A percentile compares a stretch with the other conserved stretches of the same genome.
Evolutionary conservation across 2,329 filamentous ascomycete genomes (phyloP).

Genomic region (Chrysoporthe cubensis): DNA sequence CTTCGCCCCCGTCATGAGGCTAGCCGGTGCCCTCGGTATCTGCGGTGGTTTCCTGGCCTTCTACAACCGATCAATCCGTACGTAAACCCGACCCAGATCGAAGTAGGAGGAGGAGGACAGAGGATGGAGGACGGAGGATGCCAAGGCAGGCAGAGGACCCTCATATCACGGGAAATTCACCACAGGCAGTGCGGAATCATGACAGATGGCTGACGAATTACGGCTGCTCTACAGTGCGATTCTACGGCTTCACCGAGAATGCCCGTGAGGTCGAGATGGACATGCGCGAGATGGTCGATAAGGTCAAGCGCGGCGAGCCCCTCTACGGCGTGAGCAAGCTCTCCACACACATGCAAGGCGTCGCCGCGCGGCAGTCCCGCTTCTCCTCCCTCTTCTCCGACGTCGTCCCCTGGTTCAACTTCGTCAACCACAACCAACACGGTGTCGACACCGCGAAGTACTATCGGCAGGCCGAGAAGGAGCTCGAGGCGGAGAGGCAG

Average conservation of each 20-base stretch:
- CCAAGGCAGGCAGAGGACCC: too few relatives aligned
- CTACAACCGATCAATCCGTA: constrained; percentile 84
- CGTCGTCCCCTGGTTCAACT: constrained; percentile 94
- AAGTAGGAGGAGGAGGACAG: not conserved
- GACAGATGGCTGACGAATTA: constrained; percentile 12
- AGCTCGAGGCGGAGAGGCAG: constrained; percentile 77
- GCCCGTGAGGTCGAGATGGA: constrained; percentile 90
- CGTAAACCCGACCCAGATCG: constrained; percentile 43
- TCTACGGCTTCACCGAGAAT: constrained; percentile 96
- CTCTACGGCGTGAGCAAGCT: constrained; percentile 82
- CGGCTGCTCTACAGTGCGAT: constrained; percentile 67
- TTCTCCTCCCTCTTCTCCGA: constrained; percentile 85
- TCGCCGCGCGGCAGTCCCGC: constrained; percentile 88
- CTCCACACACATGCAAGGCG: constrained; percentile 89
- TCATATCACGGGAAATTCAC: not conserved
- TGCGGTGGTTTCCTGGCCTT: constrained; percentile 82
- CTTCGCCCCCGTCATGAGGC: constrained; percentile 81
- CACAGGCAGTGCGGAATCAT: not conserved
- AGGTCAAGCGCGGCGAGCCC: constrained; percentile 89
- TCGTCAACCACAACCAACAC: constrained; percentile 95
- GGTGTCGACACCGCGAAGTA: constrained; percentile 99
- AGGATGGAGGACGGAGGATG: too few relatives aligned
- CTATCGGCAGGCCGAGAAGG: constrained; percentile 91
- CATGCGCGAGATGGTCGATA: constrained; percentile 97
- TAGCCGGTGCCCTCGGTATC: constrained; percentile 73